Conservation (phyloP, 2,329 filamentous ascomycete species). For the Fusarium heterosporum region DNA sequence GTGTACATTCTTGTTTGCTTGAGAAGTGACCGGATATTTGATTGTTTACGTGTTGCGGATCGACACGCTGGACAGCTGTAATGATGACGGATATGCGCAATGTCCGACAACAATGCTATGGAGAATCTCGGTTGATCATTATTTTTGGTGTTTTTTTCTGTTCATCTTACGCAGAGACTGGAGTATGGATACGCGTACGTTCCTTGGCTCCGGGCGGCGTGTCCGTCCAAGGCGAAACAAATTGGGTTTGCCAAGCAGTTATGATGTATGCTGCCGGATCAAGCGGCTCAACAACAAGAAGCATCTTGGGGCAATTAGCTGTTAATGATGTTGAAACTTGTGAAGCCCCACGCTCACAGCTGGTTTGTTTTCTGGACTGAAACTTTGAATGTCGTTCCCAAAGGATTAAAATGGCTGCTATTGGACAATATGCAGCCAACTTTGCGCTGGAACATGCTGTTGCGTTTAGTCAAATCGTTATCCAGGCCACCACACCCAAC, state of each 20-base stretch:
- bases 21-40: constrained; percentile 15
- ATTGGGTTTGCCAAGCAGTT: constrained; percentile 38
- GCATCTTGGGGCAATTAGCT: constrained; percentile 10
- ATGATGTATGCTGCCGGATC: constrained; percentile 44
- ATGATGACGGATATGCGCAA: constrained; percentile 5
- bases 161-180: background rate
- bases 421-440: constrained; percentile 14
- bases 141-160: constrained; percentile 29
- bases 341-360: constrained; percentile 26
- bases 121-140: constrained; percentile 37
- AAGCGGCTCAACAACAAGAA: constrained; percentile 41
- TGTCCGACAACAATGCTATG: constrained; percentile 20
- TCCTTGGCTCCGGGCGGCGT: constrained; percentile 40
- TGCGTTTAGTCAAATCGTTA: constrained; percentile 17
- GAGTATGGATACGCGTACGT: constrained; percentile 22
- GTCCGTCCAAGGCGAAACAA: constrained; percentile 39
- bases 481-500: constrained; percentile 29
- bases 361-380: background rate
- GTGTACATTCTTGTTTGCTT: constrained; percentile 4
- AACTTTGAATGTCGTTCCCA: constrained; percentile 10
- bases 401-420: background rate
- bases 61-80: constrained; percentile 3
- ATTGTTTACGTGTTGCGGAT: constrained; percentile 17
- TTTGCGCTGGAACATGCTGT: constrained; percentile 17
- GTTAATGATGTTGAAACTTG: constrained; percentile 4